Percentiles rank a stretch among this genome's conserved stretches.
Evolutionary conservation across 1,284 basidiomycete genomes (phyloP).

Genomic region (Cerrena zonata): DNA sequence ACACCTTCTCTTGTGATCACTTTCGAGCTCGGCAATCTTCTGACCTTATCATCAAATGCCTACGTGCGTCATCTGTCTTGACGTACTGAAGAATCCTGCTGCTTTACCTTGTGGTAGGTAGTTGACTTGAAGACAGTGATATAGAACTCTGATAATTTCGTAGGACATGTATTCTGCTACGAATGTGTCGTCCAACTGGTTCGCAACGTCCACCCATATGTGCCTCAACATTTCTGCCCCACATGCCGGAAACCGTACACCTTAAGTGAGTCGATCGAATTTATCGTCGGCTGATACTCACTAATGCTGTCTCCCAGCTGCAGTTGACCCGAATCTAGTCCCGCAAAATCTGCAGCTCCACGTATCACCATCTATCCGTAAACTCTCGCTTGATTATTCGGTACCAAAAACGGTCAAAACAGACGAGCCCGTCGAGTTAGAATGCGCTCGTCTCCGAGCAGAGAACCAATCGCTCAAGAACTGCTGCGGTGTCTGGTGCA

Average conservation of each 20-base stretch:
- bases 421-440: slow-evolving; percentile 21
- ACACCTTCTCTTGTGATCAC: too few species aligned
- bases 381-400: slow-evolving; percentile 39
- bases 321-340: slow-evolving; percentile 39
- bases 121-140: background rate
- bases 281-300: slow-evolving; percentile 1
- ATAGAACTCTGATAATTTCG: background rate
- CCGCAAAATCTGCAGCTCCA: slow-evolving; percentile 46
- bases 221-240: slow-evolving; percentile 46
- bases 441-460: slow-evolving; percentile 41
- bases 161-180: slow-evolving; percentile 58
- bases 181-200: slow-evolving; percentile 46
- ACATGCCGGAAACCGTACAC: slow-evolving; percentile 46
- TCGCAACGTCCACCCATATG: slow-evolving; percentile 39
- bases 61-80: slow-evolving; percentile 50
- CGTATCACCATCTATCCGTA: slow-evolving; percentile 46
- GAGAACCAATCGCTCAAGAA: slow-evolving; percentile 46
- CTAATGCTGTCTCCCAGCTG: slow-evolving; percentile 30
- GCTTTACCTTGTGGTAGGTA: slow-evolving; percentile 54
- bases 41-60: slow-evolving; percentile 26
- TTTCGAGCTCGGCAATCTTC: background rate
- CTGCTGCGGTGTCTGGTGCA: slow-evolving; percentile 49
- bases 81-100: slow-evolving; percentile 44
- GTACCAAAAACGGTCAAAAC: slow-evolving; percentile 14
- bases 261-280: slow-evolving; percentile 33